Percentiles rank a stretch among this genome's conserved stretches.
phyloP scores from a whole-genome alignment of 2,329 filamentous ascomycete species.

The Ceratocystis albifundus region DNA sequence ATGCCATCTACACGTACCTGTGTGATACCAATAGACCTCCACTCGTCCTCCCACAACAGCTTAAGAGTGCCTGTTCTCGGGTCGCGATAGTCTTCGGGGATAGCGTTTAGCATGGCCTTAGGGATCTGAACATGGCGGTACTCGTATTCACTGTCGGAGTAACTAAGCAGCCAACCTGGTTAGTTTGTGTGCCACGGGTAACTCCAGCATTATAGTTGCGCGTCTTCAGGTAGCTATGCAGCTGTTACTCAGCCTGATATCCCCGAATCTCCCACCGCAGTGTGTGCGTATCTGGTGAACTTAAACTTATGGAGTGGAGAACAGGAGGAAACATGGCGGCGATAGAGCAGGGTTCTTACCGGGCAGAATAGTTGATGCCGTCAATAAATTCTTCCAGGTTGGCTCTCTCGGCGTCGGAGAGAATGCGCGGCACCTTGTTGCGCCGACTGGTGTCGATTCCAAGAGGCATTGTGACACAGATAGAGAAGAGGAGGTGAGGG shows the following conservation, averaged over 20 bases:
- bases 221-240: background rate
- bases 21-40: slow-evolving; percentile 92
- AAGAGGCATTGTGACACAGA: slow-evolving; percentile 28
- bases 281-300: background rate
- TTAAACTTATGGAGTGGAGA: background rate
- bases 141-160: slow-evolving; percentile 84
- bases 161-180: slow-evolving; percentile 43
- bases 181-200: background rate
- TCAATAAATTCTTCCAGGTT: slow-evolving; percentile 86
- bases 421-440: slow-evolving; percentile 70
- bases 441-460: slow-evolving; percentile 70
- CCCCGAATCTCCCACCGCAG: background rate
- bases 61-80: slow-evolving; percentile 82
- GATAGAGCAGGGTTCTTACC: slow-evolving; percentile 43
- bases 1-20: slow-evolving; percentile 50
- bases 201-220: background rate
- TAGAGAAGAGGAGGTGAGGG: background rate
- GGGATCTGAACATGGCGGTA: slow-evolving; percentile 97
- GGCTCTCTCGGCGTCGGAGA: slow-evolving; percentile 70
- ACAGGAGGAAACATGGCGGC: background rate
- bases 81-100: slow-evolving; percentile 91
- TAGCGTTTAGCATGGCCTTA: slow-evolving; percentile 95
- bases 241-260: too few species aligned
- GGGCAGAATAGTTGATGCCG: slow-evolving; percentile 85
- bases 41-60: slow-evolving; percentile 95